Percentiles rank a stretch among this genome's conserved stretches.
phyloP scores from a whole-genome alignment of 306 rosid genomes.

The Carpinus viminea region DNA sequence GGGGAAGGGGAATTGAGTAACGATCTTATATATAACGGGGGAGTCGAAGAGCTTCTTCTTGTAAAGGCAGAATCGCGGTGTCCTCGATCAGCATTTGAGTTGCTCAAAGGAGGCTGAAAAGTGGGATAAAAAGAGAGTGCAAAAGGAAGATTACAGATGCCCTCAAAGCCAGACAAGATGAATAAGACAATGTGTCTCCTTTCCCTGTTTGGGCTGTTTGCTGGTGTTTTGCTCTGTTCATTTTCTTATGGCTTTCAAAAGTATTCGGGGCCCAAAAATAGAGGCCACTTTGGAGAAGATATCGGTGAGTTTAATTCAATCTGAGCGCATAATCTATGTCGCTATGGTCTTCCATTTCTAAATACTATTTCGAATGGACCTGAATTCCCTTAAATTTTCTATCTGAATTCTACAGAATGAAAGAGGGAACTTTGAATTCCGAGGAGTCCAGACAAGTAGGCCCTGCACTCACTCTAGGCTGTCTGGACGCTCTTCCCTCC shows the following conservation, averaged over 20 bases:
- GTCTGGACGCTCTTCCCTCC: no score
- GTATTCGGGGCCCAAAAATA: conserved; percentile 2
- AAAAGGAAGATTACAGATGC: neutral
- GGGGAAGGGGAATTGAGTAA: neutral
- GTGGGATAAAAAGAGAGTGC: neutral
- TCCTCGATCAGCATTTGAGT: neutral
- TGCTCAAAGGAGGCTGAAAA: neutral
- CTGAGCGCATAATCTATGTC: neutral
- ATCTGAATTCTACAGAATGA: no score
- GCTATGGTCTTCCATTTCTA: neutral
- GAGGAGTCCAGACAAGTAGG: no score
- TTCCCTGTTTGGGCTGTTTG: conserved; percentile 26
- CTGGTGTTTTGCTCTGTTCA: conserved; percentile 18
- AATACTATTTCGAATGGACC: neutral
- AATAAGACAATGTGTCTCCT: neutral
- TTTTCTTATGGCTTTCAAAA: conserved; percentile 3
- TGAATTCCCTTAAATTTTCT: no score
- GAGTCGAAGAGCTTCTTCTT: neutral
- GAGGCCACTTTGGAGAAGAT: neutral
- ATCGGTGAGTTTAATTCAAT: conserved; percentile 25
- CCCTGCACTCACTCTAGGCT: no score
- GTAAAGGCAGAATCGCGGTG: neutral
- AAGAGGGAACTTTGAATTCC: no score
- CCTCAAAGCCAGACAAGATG: conserved; percentile 1
- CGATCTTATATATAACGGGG: neutral